These are phyloP conservation scores for Zygotorulaspora mrakii DNA, from an alignment of 1,139 yeast species.

Conservation along the genomic window DNA sequence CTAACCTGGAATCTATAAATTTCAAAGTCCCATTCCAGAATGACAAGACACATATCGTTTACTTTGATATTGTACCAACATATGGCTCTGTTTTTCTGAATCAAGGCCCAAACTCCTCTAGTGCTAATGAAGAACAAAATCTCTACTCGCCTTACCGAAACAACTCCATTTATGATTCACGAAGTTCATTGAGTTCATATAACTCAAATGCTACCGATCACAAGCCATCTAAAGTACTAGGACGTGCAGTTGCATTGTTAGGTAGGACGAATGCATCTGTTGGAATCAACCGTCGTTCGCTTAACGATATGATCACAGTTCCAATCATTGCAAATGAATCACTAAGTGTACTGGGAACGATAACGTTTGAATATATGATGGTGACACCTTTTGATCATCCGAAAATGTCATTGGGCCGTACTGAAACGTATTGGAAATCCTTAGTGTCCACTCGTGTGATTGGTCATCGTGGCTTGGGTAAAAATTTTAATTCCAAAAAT, in stretches of 20 bases:
- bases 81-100: slow-evolving; percentile 49
- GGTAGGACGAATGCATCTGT: slow-evolving; percentile 62
- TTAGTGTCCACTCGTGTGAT: slow-evolving; percentile 85
- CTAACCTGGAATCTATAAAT: slow-evolving; percentile 78
- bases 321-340: slow-evolving; percentile 74
- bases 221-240: slow-evolving; percentile 50
- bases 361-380: slow-evolving; percentile 70
- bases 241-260: slow-evolving; percentile 81
- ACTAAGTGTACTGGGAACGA: slow-evolving; percentile 70
- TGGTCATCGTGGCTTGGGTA: slow-evolving; percentile 96
- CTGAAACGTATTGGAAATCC: slow-evolving; percentile 91
- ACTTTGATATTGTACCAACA: slow-evolving; percentile 91
- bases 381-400: slow-evolving; percentile 75
- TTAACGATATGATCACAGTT: slow-evolving; percentile 63
- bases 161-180: slow-evolving; percentile 6
- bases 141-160: slow-evolving; percentile 4
- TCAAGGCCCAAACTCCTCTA: slow-evolving; percentile 5
- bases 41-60: slow-evolving; percentile 56
- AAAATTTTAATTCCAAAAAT: slow-evolving; percentile 64
- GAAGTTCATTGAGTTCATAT: slow-evolving; percentile 10
- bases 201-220: slow-evolving; percentile 4
- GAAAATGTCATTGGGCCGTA: slow-evolving; percentile 52
- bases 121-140: slow-evolving; percentile 1
- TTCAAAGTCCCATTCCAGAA: slow-evolving; percentile 57
- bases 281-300: slow-evolving; percentile 65